These are phyloP conservation scores for Spergularia azorica DNA, from an alignment of 179 eudicot species.

Conservation along the genomic window DNA sequence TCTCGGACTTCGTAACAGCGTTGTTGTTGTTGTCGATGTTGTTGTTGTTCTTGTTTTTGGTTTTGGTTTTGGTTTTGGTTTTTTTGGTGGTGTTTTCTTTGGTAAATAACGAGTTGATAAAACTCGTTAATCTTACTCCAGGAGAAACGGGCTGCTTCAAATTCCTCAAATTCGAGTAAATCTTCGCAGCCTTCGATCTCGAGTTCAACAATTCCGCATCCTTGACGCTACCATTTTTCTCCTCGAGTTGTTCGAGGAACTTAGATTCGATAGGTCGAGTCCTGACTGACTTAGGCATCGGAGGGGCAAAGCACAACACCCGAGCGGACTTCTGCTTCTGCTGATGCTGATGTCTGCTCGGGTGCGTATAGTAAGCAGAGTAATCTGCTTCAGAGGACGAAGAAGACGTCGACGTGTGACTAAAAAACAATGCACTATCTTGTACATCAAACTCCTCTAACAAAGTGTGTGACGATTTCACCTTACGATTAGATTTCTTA, in stretches of 20 bases:
- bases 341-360: not conserved
- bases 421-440: constrained; percentile 44
- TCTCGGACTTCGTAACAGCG: constrained; percentile 1
- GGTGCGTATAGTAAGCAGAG: constrained; percentile 19
- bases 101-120: constrained; percentile 56
- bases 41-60: constrained; percentile 9
- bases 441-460: constrained; percentile 34
- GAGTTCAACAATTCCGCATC: constrained; percentile 30
- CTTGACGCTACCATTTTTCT: not conserved
- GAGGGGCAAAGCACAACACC: constrained; percentile 29
- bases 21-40: not conserved
- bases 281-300: constrained; percentile 39
- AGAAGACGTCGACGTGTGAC: constrained; percentile 48
- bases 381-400: constrained; percentile 54
- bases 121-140: constrained; percentile 53
- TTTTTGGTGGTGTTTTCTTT: constrained; percentile 30
- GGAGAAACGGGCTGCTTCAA: constrained; percentile 80
- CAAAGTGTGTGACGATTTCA: constrained; percentile 21
- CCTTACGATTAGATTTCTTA: not conserved
- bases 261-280: constrained; percentile 31
- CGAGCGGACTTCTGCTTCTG: not conserved
- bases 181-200: constrained; percentile 45
- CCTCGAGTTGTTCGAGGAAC: constrained; percentile 16
- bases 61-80: constrained; percentile 20
- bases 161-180: constrained; percentile 61